phyloP scores from a whole-genome alignment of 345 rosid species.

The Syzygium aromaticum region DNA sequence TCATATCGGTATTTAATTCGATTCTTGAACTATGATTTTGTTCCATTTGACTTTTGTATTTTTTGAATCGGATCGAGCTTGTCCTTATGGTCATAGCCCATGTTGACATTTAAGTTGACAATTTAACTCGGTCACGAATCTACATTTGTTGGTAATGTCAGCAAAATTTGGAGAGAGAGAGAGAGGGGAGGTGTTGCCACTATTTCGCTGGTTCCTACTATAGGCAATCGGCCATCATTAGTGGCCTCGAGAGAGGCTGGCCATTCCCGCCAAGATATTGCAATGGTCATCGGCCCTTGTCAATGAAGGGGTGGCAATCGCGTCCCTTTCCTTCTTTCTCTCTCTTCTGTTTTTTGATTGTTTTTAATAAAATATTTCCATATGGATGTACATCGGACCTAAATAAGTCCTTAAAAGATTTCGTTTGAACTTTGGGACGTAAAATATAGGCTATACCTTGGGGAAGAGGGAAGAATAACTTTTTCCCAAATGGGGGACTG shows the following conservation, averaged over 20 bases:
- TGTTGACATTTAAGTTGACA: not conserved
- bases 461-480: too few relatives aligned
- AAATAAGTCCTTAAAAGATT: too few relatives aligned
- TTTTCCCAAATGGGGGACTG: too few relatives aligned
- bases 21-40: not conserved
- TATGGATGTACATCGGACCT: not conserved
- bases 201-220: not conserved
- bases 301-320: not conserved
- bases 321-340: not conserved
- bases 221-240: fast-evolving
- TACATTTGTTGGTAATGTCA: not conserved
- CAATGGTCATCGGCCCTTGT: not conserved
- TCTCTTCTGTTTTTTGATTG: not conserved
- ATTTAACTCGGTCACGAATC: not conserved
- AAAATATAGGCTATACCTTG: too few relatives aligned
- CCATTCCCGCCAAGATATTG: not conserved
- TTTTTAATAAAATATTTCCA: not conserved
- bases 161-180: not conserved
- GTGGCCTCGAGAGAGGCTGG: not conserved
- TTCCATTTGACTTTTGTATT: not conserved
- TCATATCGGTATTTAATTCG: not conserved
- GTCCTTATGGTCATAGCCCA: not conserved
- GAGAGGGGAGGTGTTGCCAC: not conserved
- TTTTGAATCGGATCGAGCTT: not conserved
- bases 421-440: too few relatives aligned